phyloP scores from a whole-genome alignment of 306 rosid species.

The Neltuma alba region DNA sequence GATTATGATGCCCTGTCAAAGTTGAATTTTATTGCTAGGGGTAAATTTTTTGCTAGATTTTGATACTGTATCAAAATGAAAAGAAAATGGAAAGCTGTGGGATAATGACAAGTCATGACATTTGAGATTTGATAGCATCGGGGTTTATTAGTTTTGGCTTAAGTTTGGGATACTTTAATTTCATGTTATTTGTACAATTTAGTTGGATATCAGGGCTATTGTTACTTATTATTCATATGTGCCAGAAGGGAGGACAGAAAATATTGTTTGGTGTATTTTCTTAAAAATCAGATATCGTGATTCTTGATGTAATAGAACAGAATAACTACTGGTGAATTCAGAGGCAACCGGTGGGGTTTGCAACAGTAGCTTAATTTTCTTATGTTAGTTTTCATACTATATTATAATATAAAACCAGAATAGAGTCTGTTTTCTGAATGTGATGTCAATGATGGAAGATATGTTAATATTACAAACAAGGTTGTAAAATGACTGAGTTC shows the following conservation, averaged over 20 bases:
- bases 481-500: not conserved
- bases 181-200: not conserved
- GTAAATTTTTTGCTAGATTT: not conserved
- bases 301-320: too few relatives aligned
- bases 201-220: not conserved
- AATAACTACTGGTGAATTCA: not conserved
- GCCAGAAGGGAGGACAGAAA: not conserved
- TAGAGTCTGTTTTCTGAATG: not conserved
- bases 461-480: not conserved
- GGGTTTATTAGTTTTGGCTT: not conserved
- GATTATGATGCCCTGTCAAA: not conserved
- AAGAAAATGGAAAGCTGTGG: not conserved
- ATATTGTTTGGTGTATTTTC: not conserved
- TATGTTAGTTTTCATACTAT: not conserved
- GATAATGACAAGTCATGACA: not conserved
- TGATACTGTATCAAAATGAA: not conserved
- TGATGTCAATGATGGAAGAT: not conserved
- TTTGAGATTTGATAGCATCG: not conserved
- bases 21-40: not conserved
- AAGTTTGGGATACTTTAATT: not conserved
- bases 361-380: not conserved
- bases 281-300: too few relatives aligned
- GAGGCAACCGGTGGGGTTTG: not conserved
- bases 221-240: not conserved
- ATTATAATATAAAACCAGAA: not conserved